Evolutionary conservation across 192 early-diverging fungal species (phyloP), one percentile per base, ranked within the genome.

Genomic region (Spizellomyces sp.): DNA sequence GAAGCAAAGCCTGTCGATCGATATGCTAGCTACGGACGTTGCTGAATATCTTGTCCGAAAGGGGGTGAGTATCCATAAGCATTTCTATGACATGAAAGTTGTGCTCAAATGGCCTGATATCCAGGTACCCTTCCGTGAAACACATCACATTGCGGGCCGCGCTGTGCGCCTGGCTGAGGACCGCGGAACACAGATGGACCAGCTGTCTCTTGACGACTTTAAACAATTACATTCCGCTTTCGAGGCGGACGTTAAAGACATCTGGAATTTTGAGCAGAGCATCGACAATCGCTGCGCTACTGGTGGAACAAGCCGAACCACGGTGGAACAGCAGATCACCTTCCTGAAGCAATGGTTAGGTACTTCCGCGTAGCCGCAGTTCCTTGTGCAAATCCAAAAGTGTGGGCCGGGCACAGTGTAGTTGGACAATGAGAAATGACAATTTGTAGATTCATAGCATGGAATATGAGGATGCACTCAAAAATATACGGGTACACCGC

Each of bases 31-130:
- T 4, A 99, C 97, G 0, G 97, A 99, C 79, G 79, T 99, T 10
- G 97, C 97, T 54, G 97, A 99, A 79, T 99, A 99, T 75, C 83
- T 99, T 22, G 97, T 99, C 58, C 91, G 97, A 63, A 98, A 98
- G 83, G 93, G 94, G 42, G 91, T 87, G 74, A 67, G 67, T 73
- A 42, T 50, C 14, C 1, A 36, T 3, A 36, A 2, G 27, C 27
- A 17, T n/a, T 44, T 63, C 47, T 46, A 42, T 21, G 62, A n/a
- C 22, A 48, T 36, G 27, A 45, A 44, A 64, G 17, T 21, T 48
- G 8, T 10, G 76, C n/a, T 27, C n/a, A 42, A 76, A 5, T 55
- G 64, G 14, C 12, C 61, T 41, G 12, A 44, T 6, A 68, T n/a
- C 67, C 5, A 83, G 76, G 91, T 99, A 58, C 97, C 97, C 8